Evolutionary conservation across 140 eudicot genomes (phyloP), one percentile per base, ranked within the genome.

Genomic region (Ambrosia hybrid): DNA sequence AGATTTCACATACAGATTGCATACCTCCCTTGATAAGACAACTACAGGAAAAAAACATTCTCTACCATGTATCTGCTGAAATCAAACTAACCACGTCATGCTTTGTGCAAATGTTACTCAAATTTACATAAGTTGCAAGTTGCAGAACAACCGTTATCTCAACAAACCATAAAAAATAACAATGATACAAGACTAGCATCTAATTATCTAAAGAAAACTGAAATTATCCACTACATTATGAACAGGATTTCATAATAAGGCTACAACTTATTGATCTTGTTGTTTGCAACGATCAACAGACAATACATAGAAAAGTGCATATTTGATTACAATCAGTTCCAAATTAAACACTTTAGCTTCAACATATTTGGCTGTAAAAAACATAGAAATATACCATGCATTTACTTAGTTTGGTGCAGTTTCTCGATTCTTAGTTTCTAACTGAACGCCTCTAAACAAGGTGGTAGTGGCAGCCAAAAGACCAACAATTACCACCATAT

Each of bases 1-100:
- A 70, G 61, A 67, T 61, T 71, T 83, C 89, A 83, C 81, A 67
- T 67, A 91, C 85, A 62, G 88, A 51, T 86, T 83, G 79, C 80
- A 72, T 68, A 83, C 79, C 85, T 72, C 84, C 82, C 71, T 73
- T 82, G 65, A 21, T 55, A 78, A 70, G 73, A 84, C 78, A 75
- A 45, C 73, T 76, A 73, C 72, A 82, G 64, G 37, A 43, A 67
- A 72, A 76, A 49, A n/a, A n/a, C 71, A 74, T 71, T 77, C 79
- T 43, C 76, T 71, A 80, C 60, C 70, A 61, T 66, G 71, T 78
- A 84, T 55, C 83, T 81, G 80, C 66, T 49, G 65, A 68, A 64
- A 78, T 78, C 30, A 21, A 21, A 21, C 30, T 61, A 65, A 64
- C 46, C 9, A 51, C 4, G 15, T 9, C 10, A 58, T 21, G 65